Conservation (phyloP, 495 filamentous ascomycete genomes). For the Tuber brumale region DNA sequence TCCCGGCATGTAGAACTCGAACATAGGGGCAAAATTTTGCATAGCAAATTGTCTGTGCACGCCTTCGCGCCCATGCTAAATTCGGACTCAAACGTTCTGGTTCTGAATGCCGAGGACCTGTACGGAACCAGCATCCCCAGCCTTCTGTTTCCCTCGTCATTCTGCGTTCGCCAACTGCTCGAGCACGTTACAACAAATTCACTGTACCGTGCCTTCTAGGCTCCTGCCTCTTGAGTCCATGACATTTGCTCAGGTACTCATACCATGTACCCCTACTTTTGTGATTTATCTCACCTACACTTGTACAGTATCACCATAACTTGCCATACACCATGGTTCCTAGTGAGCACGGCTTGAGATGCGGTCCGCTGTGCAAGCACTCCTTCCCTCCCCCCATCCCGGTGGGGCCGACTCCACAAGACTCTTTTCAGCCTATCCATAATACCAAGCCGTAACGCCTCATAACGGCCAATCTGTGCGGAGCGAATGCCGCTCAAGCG, state of each 20-base stretch:
- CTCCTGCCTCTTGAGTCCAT: neutral
- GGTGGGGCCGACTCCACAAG: neutral
- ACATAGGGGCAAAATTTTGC: no score
- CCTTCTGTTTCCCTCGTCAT: neutral
- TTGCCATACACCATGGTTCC: neutral
- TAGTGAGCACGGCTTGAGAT: neutral
- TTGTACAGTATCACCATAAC: neutral
- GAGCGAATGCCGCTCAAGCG: neutral
- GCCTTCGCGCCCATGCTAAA: no score
- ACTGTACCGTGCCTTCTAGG: neutral
- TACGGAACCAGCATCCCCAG: neutral
- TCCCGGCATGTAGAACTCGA: no score
- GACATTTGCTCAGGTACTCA: neutral
- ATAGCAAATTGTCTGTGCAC: no score
- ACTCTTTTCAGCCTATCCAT: neutral
- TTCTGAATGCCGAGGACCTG: neutral
- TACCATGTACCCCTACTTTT: neutral
- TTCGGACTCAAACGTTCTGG: no score
- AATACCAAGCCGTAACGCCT: neutral
- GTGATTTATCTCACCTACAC: neutral
- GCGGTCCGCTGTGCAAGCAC: neutral
- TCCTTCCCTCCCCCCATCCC: neutral
- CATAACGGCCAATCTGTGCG: neutral
- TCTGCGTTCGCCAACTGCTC: neutral
- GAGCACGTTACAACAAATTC: neutral